Evolutionary conservation across 1,139 yeast genomes (phyloP).

Genomic region (Zygoascus meyerae): DNA sequence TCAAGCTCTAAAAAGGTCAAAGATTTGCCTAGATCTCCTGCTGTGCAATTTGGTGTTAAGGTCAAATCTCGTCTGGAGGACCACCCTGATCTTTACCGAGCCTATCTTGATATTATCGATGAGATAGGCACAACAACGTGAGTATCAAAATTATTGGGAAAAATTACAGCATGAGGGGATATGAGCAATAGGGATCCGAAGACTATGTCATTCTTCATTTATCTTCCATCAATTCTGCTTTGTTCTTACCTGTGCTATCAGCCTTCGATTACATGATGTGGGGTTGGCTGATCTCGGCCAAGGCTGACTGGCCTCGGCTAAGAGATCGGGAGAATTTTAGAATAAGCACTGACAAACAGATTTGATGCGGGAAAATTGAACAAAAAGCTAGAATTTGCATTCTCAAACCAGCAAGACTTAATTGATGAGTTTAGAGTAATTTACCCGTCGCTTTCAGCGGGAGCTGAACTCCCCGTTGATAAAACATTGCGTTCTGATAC

Average conservation of each 20-base stretch:
- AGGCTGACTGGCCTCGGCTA: neutral
- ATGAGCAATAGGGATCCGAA: no score
- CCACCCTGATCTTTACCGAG: neutral
- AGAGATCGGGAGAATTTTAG: neutral
- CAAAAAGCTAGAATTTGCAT: neutral
- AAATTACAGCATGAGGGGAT: no score
- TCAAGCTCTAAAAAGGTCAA: no score
- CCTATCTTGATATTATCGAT: neutral
- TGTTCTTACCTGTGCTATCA: no score
- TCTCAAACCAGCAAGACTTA: neutral
- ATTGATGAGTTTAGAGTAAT: neutral
- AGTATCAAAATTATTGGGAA: neutral
- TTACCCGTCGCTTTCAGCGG: neutral
- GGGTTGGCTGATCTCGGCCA: no score
- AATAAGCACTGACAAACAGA: neutral
- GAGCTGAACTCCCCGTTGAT: neutral
- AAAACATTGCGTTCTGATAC: neutral
- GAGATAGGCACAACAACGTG: neutral
- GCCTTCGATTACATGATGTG: no score
- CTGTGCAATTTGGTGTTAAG: neutral
- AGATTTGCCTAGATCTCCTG: neutral
- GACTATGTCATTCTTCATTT: no score
- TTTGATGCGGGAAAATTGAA: neutral
- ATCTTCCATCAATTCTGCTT: no score
- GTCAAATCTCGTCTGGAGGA: neutral